These are phyloP conservation scores for Epichloe festucae DNA, from an alignment of 2,329 filamentous ascomycete genomes.

Conservation along the genomic window DNA sequence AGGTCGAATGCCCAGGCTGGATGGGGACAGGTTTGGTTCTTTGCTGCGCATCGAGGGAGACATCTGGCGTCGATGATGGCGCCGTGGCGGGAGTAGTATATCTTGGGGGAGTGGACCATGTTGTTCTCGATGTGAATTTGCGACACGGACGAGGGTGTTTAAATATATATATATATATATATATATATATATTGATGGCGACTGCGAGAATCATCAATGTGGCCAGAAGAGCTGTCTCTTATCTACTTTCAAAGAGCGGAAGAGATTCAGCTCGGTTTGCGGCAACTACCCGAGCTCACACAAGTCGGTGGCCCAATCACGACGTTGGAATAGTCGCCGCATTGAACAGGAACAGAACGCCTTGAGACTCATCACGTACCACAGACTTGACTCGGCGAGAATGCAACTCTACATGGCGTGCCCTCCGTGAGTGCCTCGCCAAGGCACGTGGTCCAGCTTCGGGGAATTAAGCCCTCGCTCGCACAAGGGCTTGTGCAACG, in stretches of 20 bases:
- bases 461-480: too few species aligned
- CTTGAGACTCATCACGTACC: neutral
- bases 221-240: too few species aligned
- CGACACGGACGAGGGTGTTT: too few species aligned
- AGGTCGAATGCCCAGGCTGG: neutral
- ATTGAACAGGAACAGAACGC: neutral
- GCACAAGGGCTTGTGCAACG: too few species aligned
- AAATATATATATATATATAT: too few species aligned
- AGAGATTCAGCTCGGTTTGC: neutral
- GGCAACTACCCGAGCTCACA: neutral
- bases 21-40: neutral
- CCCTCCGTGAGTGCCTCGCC: too few species aligned
- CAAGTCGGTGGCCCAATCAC: neutral
- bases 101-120: neutral
- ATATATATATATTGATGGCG: too few species aligned
- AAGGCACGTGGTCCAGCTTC: too few species aligned
- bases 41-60: neutral
- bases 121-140: too few species aligned
- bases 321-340: neutral
- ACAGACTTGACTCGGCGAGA: neutral
- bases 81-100: neutral
- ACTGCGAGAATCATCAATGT: too few species aligned
- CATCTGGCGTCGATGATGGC: neutral
- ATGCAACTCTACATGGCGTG: too few species aligned
- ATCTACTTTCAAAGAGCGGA: too few species aligned